A percentile compares a stretch with the other conserved stretches of the same genome.
Conservation (phyloP, 108 stramenopile species). For the Nitzschia putrida region DNA sequence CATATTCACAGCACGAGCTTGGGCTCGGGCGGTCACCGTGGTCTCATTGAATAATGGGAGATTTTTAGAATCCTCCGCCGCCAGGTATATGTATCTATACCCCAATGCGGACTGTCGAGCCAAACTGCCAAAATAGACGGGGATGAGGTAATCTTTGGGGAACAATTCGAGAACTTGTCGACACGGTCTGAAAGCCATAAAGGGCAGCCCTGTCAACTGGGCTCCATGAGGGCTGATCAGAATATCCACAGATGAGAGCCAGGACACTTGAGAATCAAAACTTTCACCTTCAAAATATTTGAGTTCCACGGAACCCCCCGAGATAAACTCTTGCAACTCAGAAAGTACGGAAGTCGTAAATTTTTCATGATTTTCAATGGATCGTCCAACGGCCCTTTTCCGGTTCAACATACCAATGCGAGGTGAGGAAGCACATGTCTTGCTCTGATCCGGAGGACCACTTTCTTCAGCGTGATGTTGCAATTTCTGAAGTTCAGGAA, state of each 20-base stretch:
- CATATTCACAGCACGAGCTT: slow-evolving; percentile 15
- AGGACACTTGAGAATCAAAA: slow-evolving; percentile 38
- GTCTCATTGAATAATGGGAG: not conserved
- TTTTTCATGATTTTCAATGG: slow-evolving; percentile 22
- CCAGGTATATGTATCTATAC: slow-evolving; percentile 29
- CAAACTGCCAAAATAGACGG: slow-evolving; percentile 43
- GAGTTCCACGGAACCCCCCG: not conserved
- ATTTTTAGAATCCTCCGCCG: not conserved
- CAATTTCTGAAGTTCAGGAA: slow-evolving; percentile 20
- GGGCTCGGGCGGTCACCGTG: not conserved
- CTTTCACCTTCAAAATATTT: not conserved
- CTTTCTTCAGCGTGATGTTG: not conserved
- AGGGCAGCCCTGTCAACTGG: slow-evolving; percentile 46
- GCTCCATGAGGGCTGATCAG: slow-evolving; percentile 50
- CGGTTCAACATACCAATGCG: slow-evolving; percentile 46
- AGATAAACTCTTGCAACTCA: not conserved
- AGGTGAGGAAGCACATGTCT: not conserved
- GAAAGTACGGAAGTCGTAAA: not conserved
- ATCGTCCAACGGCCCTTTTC: slow-evolving; percentile 17
- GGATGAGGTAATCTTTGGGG: slow-evolving; percentile 35
- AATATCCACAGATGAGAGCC: slow-evolving; percentile 34
- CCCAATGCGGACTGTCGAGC: slow-evolving; percentile 11
- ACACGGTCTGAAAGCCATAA: slow-evolving; percentile 35
- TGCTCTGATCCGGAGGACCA: not conserved
- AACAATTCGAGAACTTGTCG: slow-evolving; percentile 40